phyloP scores from a whole-genome alignment of 495 filamentous ascomycete species.

The Daldinia childiae region DNA sequence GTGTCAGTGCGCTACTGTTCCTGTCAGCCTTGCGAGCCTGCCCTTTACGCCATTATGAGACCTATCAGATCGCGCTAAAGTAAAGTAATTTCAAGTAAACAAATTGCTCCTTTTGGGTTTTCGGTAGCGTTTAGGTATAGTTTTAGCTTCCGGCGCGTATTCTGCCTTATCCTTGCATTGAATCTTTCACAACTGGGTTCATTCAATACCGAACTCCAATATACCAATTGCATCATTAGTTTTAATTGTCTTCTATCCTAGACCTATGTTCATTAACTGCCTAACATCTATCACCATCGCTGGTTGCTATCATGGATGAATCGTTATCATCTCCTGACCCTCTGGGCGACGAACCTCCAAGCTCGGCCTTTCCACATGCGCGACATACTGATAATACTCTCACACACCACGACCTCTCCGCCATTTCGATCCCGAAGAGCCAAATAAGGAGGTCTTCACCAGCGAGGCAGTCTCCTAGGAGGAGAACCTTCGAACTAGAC shows the following conservation, averaged over 20 bases:
- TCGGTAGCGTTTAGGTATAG: conserved; percentile 20
- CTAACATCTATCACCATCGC: conserved; percentile 13
- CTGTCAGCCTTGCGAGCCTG: conserved; percentile 21
- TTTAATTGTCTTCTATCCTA: conserved; percentile 4
- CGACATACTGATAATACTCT: conserved; percentile 45
- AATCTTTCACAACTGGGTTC: conserved; percentile 18
- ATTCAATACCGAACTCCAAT: conserved; percentile 7
- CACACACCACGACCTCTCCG: conserved; percentile 28
- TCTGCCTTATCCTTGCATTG: conserved; percentile 17
- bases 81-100: conserved; percentile 45
- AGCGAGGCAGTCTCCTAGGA: conserved; percentile 55
- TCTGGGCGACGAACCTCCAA: conserved; percentile 51
- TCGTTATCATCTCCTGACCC: conserved; percentile 60
- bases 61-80: conserved; percentile 31
- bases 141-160: conserved; percentile 27
- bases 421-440: conserved; percentile 32
- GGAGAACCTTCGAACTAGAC: conserved; percentile 64
- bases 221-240: conserved; percentile 19
- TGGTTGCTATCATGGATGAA: conserved; percentile 44
- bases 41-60: not conserved
- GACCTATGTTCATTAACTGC: conserved; percentile 5
- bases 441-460: conserved; percentile 42
- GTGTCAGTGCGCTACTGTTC: conserved; percentile 1
- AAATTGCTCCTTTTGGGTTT: conserved; percentile 46
- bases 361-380: conserved; percentile 43